Conservation (phyloP, 2,329 filamentous ascomycete genomes). For the Claviceps digitariae region DNA sequence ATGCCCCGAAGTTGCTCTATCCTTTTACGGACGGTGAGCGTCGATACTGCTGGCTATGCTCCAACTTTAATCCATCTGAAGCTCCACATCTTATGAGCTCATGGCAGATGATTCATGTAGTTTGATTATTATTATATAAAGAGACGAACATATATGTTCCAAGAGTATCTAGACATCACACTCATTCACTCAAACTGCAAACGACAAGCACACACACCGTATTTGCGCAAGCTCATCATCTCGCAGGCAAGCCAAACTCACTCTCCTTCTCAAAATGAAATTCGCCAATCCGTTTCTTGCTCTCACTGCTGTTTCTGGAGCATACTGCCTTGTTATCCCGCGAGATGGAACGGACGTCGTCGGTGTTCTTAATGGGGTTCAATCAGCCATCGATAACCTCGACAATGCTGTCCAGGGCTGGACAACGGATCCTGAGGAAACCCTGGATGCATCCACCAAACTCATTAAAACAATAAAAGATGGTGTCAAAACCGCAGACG, state of each 20-base stretch:
- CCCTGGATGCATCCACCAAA: background rate
- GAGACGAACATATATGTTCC: background rate
- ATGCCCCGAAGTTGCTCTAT: background rate
- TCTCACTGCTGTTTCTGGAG: slow-evolving; percentile 1
- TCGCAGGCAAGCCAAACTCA: background rate
- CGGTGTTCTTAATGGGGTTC: slow-evolving; percentile 1
- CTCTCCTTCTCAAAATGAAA: slow-evolving; percentile 4
- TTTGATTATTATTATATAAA: background rate
- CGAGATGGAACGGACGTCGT: background rate
- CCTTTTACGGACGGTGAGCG: background rate
- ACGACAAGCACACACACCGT: background rate
- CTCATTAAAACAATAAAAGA: slow-evolving; percentile 1
- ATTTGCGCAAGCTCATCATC: background rate
- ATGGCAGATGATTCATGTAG: background rate
- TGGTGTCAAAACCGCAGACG: background rate
- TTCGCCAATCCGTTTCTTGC: background rate
- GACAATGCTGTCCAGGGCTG: background rate
- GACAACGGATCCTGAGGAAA: background rate
- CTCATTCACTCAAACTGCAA: background rate
- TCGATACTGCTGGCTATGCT: background rate
- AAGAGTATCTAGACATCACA: background rate
- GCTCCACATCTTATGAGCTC: background rate
- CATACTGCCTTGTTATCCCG: background rate
- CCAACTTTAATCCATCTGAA: background rate
- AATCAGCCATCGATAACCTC: background rate